phyloP scores from a whole-genome alignment of 169 alveolate genomes.

The Theileria parva region DNA sequence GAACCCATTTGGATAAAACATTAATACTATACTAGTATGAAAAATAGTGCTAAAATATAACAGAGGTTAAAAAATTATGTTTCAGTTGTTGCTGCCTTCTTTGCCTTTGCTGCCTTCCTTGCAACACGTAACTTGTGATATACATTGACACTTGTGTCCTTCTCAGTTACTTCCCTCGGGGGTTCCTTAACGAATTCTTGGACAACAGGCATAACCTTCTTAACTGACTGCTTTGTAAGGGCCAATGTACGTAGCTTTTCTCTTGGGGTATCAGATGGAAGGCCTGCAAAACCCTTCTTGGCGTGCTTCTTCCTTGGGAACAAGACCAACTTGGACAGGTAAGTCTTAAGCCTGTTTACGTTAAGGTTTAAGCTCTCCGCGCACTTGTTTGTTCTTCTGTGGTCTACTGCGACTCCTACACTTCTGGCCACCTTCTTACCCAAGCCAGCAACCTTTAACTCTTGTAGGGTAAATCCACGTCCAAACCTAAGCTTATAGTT shows the following conservation, averaged over 20 bases:
- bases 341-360: conserved; percentile 93
- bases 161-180: conserved; percentile 53
- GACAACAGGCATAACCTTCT: conserved; percentile 66
- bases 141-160: conserved; percentile 32
- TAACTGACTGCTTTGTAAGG: conserved; percentile 62
- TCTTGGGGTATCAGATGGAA: conserved; percentile 86
- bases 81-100: conserved; percentile 43
- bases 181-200: conserved; percentile 62
- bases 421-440: conserved; percentile 92
- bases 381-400: conserved; percentile 94
- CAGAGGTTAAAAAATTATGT: not conserved
- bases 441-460: conserved; percentile 94
- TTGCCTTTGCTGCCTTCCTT: conserved; percentile 66
- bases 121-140: conserved; percentile 49
- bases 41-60: conserved; percentile 9
- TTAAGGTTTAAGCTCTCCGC: conserved; percentile 92
- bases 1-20: conserved; percentile 1
- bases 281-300: conserved; percentile 95
- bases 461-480: conserved; percentile 98
- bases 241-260: conserved; percentile 72
- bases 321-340: conserved; percentile 91
- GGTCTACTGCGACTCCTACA: conserved; percentile 98
- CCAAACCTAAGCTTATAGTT: conserved; percentile 95
- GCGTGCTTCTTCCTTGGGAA: conserved; percentile 92
- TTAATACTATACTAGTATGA: not conserved